Percentiles rank a stretch among this genome's conserved stretches.
phyloP scores from a whole-genome alignment of 768 basidiomycete species.

The Leucosporidium scottii region DNA sequence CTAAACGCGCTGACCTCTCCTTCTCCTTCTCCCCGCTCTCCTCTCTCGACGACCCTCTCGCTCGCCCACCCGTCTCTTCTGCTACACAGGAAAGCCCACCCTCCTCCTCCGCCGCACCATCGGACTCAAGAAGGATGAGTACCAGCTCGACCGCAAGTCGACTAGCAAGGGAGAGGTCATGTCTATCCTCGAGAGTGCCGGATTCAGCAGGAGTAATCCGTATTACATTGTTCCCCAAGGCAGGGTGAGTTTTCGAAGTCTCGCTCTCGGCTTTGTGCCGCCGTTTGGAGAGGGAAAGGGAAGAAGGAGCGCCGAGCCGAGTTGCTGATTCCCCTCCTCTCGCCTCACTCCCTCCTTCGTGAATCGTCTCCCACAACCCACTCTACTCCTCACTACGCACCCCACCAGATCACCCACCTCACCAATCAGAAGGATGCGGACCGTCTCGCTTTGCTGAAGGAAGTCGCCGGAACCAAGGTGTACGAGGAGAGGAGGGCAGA shows the following conservation, averaged over 20 bases:
- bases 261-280: background rate
- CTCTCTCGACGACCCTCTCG: no score
- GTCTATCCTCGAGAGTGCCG: constrained; percentile 91
- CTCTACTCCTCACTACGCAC: background rate
- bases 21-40: background rate
- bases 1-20: background rate
- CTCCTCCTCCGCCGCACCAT: constrained; percentile 87
- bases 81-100: constrained; percentile 63
- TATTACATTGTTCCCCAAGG: constrained; percentile 99
- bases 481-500: constrained; percentile 91
- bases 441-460: constrained; percentile 85
- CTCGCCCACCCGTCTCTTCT: no score
- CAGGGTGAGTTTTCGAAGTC: constrained; percentile 53
- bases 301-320: background rate
- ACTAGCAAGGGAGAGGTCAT: constrained; percentile 94
- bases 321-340: background rate
- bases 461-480: constrained; percentile 95
- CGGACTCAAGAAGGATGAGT: constrained; percentile 97
- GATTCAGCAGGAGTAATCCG: constrained; percentile 96
- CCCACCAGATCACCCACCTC: constrained; percentile 76
- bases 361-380: no score
- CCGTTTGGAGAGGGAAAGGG: background rate
- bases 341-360: background rate
- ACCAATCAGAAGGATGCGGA: constrained; percentile 97
- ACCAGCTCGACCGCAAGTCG: constrained; percentile 90